Conservation (phyloP, 2,329 filamentous ascomycete species). For the Coniochaeta ligniaria region DNA sequence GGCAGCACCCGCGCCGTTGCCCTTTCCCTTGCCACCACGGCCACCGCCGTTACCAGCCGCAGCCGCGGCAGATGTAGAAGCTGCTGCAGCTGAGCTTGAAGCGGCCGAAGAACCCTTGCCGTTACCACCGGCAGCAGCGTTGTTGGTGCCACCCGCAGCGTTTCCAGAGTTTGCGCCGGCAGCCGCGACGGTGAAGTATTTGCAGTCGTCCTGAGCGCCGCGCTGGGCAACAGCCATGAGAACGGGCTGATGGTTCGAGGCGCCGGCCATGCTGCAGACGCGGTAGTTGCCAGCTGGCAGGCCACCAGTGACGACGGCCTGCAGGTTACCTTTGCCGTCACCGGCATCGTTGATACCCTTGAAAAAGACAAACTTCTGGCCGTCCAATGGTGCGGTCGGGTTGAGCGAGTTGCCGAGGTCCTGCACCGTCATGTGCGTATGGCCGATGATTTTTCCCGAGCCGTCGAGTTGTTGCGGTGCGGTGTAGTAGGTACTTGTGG, state of each 20-base stretch:
- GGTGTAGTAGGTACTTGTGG: slow-evolving; percentile 52
- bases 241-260: slow-evolving; percentile 61
- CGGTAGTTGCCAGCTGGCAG: slow-evolving; percentile 58
- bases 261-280: slow-evolving; percentile 54
- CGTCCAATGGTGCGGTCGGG: slow-evolving; percentile 44
- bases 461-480: slow-evolving; percentile 48
- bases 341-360: slow-evolving; percentile 60
- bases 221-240: slow-evolving; percentile 61
- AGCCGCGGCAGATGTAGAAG: not conserved
- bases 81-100: not conserved
- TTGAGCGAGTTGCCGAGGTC: slow-evolving; percentile 42
- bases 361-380: slow-evolving; percentile 53
- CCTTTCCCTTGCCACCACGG: slow-evolving; percentile 1
- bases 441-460: slow-evolving; percentile 47
- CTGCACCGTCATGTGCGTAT: slow-evolving; percentile 55
- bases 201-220: slow-evolving; percentile 59
- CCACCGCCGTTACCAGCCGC: slow-evolving; percentile 4
- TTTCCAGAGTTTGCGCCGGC: slow-evolving; percentile 6
- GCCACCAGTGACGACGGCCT: slow-evolving; percentile 47
- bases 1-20: not conserved
- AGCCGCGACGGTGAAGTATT: slow-evolving; percentile 46
- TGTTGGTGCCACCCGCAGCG: not conserved
- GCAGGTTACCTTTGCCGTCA: slow-evolving; percentile 46
- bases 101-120: not conserved
- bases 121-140: slow-evolving; percentile 5